Conservation (phyloP, 2,329 filamentous ascomycete species). For the Talaromyces rugulosus region DNA sequence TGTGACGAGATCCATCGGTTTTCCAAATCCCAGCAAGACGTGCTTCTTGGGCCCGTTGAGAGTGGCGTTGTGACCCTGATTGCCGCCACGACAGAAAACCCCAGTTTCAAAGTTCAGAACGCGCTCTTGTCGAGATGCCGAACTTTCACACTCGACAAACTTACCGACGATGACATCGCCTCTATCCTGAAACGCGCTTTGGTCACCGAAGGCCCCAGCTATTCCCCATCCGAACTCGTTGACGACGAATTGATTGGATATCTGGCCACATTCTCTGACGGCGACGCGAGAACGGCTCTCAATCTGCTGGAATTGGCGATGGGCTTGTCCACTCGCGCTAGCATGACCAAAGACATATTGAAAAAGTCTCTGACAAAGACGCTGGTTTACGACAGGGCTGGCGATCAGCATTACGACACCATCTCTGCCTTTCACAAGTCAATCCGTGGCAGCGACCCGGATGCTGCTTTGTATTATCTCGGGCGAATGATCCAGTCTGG, state of each 20-base stretch:
- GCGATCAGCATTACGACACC: slow-evolving; percentile 96
- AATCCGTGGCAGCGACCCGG: slow-evolving; percentile 77
- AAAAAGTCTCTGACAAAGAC: slow-evolving; percentile 85
- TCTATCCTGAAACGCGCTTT: slow-evolving; percentile 75
- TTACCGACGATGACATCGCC: slow-evolving; percentile 67
- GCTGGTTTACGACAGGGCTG: slow-evolving; percentile 87
- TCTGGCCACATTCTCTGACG: slow-evolving; percentile 81
- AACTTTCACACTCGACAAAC: slow-evolving; percentile 78
- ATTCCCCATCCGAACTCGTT: slow-evolving; percentile 54
- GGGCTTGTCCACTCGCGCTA: slow-evolving; percentile 62
- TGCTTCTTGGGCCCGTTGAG: slow-evolving; percentile 90
- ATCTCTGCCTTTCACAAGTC: slow-evolving; percentile 98
- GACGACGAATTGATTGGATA: slow-evolving; percentile 75
- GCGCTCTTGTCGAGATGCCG: slow-evolving; percentile 85
- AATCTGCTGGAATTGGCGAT: slow-evolving; percentile 89
- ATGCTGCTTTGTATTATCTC: slow-evolving; percentile 90
- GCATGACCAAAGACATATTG: slow-evolving; percentile 69
- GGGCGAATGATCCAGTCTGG: slow-evolving; percentile 93
- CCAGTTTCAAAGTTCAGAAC: slow-evolving; percentile 85
- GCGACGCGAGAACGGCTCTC: slow-evolving; percentile 86
- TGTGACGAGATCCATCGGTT: slow-evolving; percentile 96
- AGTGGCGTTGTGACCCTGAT: slow-evolving; percentile 86
- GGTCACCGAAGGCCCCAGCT: slow-evolving; percentile 53
- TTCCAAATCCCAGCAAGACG: slow-evolving; percentile 87
- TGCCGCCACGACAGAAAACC: slow-evolving; percentile 95